Evolutionary conservation across 805 yeast species (phyloP), one percentile per base, ranked within the genome.

Genomic region (Tetrapisispora nanseiensis): DNA sequence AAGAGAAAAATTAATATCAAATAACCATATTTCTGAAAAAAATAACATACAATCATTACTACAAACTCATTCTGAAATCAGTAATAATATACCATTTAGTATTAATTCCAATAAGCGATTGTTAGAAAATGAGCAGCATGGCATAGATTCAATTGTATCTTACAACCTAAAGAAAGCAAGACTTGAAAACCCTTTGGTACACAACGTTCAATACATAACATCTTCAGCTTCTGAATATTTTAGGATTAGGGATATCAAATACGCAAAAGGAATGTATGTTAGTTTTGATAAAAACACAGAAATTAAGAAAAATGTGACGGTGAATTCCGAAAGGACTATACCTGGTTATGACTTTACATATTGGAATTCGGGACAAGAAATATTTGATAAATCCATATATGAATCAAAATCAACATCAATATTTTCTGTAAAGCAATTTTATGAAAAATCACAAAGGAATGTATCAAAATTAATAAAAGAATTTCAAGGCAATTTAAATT

Each of bases 371-470:
- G 67, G 67, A 3, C 27, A 60, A 5, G 68, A 61, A 18, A 62
- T 61, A 10, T 61, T 63, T 24, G 78, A 73, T 50, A 56, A 55
- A 15, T 59, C 67, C 1, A 54, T 59, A 20, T 63, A 59, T 33
- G 68, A 66, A 40, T 47, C 62, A 1, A 71, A 68, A 43, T 61
- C 63, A 35, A 70, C 81, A 0, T 71, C 82, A 0, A 50, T 72
- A 6, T 77, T 75, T 60, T 74, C 72, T 24, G 59, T 81, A 45
- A 65, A 72, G 28, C 81, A 79, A 50, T 79, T 74, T 52, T 71
- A 71, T 57, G 82, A 76, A 39, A 76, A 75, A 46, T 76, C 78
- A 43, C 55, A 66, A 44, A 64, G 63, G 52, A 65, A 71, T 59
- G 24, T 46, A 63, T 63, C 55, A 62, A 31, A 23, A 15, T 33